phyloP scores from a whole-genome alignment of 2,329 filamentous ascomycete genomes.

The Simplicillium sp. region DNA sequence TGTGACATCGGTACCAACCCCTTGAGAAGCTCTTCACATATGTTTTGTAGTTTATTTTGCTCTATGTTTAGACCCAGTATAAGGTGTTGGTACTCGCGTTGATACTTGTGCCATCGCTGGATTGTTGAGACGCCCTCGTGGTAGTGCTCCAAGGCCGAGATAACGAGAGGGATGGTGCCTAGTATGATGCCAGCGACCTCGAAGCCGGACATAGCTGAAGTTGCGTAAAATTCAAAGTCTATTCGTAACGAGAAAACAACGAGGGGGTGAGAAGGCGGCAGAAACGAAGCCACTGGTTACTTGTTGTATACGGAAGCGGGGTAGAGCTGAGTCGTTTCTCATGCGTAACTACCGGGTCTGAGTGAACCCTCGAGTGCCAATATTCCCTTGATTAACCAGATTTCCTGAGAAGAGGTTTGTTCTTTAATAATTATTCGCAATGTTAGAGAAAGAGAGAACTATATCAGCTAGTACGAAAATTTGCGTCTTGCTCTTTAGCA shows the following conservation, averaged over 20 bases:
- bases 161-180: constrained; percentile 11
- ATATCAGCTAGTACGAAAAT: too few relatives aligned
- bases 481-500: too few relatives aligned
- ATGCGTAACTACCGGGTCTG: too few relatives aligned
- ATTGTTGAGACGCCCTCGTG: constrained; percentile 12
- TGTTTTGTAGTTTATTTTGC: constrained; percentile 15
- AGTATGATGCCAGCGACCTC: constrained; percentile 13
- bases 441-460: too few relatives aligned
- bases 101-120: constrained; percentile 7
- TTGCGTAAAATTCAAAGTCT: background rate
- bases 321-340: too few relatives aligned
- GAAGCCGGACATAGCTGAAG: constrained; percentile 11
- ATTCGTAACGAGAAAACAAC: background rate
- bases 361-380: too few relatives aligned
- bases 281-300: too few relatives aligned
- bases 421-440: too few relatives aligned
- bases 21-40: constrained; percentile 18
- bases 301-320: too few relatives aligned
- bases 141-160: constrained; percentile 11
- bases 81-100: constrained; percentile 14
- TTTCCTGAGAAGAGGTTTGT: too few relatives aligned
- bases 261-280: too few relatives aligned
- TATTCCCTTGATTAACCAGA: too few relatives aligned
- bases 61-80: constrained; percentile 15
- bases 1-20: constrained; percentile 12